Conservation (phyloP, 495 filamentous ascomycete genomes). For the Amphirosellinia nigrospora region DNA sequence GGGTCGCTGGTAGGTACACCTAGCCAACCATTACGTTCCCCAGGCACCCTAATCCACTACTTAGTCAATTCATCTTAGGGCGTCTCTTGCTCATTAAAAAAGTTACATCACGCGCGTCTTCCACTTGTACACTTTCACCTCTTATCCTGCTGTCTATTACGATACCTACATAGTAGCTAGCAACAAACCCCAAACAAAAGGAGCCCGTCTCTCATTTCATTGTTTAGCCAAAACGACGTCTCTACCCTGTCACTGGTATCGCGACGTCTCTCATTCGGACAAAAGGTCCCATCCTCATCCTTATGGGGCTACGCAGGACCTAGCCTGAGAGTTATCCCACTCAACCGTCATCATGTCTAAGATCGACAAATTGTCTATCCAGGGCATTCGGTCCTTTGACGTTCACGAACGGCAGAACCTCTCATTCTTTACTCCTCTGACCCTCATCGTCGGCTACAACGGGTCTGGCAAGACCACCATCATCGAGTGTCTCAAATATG, state of each 20-base stretch:
- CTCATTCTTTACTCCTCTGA: conserved; percentile 86
- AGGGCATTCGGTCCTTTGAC: conserved; percentile 91
- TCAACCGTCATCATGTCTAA: conserved; percentile 60
- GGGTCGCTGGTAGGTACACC: not conserved
- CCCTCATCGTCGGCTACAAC: conserved; percentile 95
- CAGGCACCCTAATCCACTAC: not conserved
- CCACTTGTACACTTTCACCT: not conserved
- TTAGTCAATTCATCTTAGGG: not conserved
- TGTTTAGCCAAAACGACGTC: not conserved
- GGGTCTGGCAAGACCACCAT: conserved; percentile 99
- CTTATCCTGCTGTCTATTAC: not conserved
- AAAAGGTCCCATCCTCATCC: not conserved
- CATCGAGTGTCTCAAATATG: conserved; percentile 99
- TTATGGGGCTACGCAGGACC: conserved; percentile 9
- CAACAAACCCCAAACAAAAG: not conserved
- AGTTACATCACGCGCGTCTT: conserved; percentile 16
- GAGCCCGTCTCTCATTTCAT: not conserved
- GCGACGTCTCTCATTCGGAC: not conserved
- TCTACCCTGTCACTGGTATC: not conserved
- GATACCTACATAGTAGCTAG: not conserved
- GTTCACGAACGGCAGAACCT: conserved; percentile 79
- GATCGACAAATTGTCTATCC: conserved; percentile 88
- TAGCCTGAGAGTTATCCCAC: conserved; percentile 7
- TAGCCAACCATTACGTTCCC: not conserved
- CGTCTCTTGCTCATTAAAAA: conserved; percentile 5